Base-by-base conservation (phyloP, 1,139 yeast genomes). In the Pichia sp. region DNA sequence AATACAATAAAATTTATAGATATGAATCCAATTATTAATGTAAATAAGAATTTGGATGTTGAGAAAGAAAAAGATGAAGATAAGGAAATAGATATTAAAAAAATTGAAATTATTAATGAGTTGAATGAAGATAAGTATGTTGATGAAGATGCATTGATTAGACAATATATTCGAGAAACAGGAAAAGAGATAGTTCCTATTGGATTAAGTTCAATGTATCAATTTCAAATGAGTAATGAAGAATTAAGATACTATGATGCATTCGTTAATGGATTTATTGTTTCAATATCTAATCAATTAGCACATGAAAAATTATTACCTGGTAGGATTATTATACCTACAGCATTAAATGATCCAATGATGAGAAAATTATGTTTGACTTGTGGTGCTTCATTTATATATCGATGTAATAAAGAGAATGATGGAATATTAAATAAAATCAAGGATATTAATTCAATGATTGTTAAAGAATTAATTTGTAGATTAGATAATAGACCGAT, bases 221-320 rank as follows among this genome's bases (percentile, higher is more conserved):
- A 15, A 6, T 13, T 34, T 16, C 19, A 22, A 7, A 20, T 42
- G 30, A 29, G 13, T 6, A 14, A 9, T 3, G 27, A 35, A 16
- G 37, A 35, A 3, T 5, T 20, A 4, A 11, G 3, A 14, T 47
- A 61, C 29, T 52, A 59, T 33, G 60, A 64, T 44, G 64, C 64
- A 3, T 67, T 68, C 46, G 57, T 62, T 6, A 58, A 61, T 37
- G 64, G 65, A 3, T 69, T 67, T 47, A 61, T 70, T 40, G 63
- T 62, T 2, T 53, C 65, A 8, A 55, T 66, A 8, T 66, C 71
- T 0, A 67, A 71, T 1, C 72, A 69, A 33, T 59, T 62, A 33
- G 60, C 73, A 0, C 74, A 68, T 48, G 65, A 67, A 2, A 51
- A 60, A 16, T 54, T 70, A 9, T 65, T 69, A 4, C 70, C 73